Evolutionary conservation across 805 yeast genomes (phyloP).

Genomic region (Deakozyma indianensis): DNA sequence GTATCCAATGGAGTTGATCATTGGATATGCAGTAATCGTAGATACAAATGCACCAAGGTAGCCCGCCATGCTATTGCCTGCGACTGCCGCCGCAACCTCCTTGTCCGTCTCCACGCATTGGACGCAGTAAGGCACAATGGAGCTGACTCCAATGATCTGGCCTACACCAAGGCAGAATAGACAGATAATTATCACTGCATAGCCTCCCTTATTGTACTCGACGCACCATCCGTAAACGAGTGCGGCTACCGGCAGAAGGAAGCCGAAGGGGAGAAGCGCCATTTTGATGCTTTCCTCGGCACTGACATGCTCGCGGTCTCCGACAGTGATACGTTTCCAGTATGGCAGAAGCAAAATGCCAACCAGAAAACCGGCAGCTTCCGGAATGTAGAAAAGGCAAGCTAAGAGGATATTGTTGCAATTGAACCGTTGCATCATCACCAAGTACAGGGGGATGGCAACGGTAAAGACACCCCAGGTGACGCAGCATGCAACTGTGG

Average conservation of each 20-base stretch:
- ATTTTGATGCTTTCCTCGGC: not conserved
- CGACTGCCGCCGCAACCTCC: not conserved
- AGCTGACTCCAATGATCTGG: not conserved
- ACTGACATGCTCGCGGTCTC: not conserved
- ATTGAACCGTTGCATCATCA: not conserved
- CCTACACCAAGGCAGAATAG: not conserved
- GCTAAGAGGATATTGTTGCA: not conserved
- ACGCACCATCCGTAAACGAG: not conserved
- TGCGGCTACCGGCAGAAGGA: not conserved
- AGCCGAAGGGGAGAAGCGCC: not conserved
- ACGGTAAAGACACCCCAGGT: not conserved
- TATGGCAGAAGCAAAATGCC: not conserved
- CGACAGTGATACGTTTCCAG: not conserved
- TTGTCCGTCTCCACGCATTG: not conserved
- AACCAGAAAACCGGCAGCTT: not conserved
- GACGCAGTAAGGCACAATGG: not conserved
- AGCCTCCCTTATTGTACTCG: not conserved
- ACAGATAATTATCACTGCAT: not conserved
- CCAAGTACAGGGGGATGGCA: not conserved
- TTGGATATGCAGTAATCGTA: not conserved
- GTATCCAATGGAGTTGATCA: not conserved
- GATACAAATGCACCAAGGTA: not conserved
- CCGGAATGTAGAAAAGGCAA: not conserved
- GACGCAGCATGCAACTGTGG: not conserved
- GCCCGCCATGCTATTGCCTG: not conserved